phyloP scores from a whole-genome alignment of 2,329 filamentous ascomycete genomes.

The Aspergillus sp. region DNA sequence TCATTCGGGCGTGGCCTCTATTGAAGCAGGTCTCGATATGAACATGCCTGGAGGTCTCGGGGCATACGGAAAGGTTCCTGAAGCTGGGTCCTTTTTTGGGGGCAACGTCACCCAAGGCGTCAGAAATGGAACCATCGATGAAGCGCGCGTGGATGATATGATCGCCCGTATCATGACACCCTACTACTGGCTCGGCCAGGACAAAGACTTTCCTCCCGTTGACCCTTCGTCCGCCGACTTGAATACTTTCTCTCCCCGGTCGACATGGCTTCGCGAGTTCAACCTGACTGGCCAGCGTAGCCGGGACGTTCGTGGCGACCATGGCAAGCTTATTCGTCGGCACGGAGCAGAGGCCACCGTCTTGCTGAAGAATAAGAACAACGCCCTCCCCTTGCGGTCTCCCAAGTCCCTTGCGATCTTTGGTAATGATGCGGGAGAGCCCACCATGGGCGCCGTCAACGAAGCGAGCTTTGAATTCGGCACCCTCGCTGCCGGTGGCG shows the following conservation, averaged over 20 bases:
- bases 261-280: conserved; percentile 29
- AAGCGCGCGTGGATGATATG: conserved; percentile 48
- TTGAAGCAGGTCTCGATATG: conserved; percentile 49
- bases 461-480: neutral
- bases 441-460: neutral
- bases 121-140: conserved; percentile 42
- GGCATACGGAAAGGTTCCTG: no score
- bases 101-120: conserved; percentile 54
- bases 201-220: conserved; percentile 43
- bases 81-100: conserved; percentile 16
- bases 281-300: conserved; percentile 11
- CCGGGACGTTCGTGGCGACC: conserved; percentile 67
- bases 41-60: conserved; percentile 66
- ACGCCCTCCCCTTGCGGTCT: conserved; percentile 49
- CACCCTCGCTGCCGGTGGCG: conserved; percentile 11
- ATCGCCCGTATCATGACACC: conserved; percentile 46
- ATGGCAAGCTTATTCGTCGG: conserved; percentile 66
- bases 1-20: conserved; percentile 43
- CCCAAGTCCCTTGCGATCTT: conserved; percentile 49
- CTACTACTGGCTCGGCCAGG: conserved; percentile 47
- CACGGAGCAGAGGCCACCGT: conserved; percentile 30
- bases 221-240: conserved; percentile 28
- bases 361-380: conserved; percentile 26
- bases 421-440: conserved; percentile 44
- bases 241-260: conserved; percentile 32